phyloP scores from a whole-genome alignment of 768 basidiomycete genomes.

The Collybiopsis confluens region DNA sequence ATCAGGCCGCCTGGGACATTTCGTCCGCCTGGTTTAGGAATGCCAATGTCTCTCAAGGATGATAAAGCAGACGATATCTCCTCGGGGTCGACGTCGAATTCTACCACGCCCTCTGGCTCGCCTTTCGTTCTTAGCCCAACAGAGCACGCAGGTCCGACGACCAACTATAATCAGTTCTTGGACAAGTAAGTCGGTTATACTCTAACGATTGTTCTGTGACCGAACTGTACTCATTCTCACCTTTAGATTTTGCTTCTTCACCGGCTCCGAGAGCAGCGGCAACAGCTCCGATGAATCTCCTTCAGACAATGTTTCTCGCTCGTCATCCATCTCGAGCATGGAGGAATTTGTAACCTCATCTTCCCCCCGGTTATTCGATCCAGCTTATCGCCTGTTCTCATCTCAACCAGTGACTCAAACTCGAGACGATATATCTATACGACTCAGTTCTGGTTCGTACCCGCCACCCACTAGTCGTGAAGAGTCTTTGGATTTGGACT shows the following conservation, averaged over 20 bases:
- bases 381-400: background rate
- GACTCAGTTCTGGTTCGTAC: background rate
- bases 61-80: slow-evolving; percentile 9
- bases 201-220: no score
- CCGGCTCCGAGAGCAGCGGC: slow-evolving; percentile 42
- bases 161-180: slow-evolving; percentile 58
- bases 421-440: slow-evolving; percentile 6
- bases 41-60: slow-evolving; percentile 11
- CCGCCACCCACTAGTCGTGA: no score
- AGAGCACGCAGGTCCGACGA: slow-evolving; percentile 23
- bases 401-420: slow-evolving; percentile 1
- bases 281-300: slow-evolving; percentile 8
- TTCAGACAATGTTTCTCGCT: slow-evolving; percentile 22
- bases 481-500: no score
- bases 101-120: slow-evolving; percentile 6
- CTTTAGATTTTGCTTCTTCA: slow-evolving; percentile 84
- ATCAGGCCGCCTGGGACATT: slow-evolving; percentile 32
- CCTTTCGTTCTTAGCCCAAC: background rate
- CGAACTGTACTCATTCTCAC: no score
- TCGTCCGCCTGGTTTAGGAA: slow-evolving; percentile 31
- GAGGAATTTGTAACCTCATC: slow-evolving; percentile 41
- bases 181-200: slow-evolving; percentile 62
- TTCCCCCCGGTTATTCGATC: slow-evolving; percentile 25
- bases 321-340: slow-evolving; percentile 52
- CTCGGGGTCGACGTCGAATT: slow-evolving; percentile 4